A percentile compares a stretch with the other conserved stretches of the same genome.
phyloP scores from a whole-genome alignment of 2,329 filamentous ascomycete genomes.

The Neurospora crassa region DNA sequence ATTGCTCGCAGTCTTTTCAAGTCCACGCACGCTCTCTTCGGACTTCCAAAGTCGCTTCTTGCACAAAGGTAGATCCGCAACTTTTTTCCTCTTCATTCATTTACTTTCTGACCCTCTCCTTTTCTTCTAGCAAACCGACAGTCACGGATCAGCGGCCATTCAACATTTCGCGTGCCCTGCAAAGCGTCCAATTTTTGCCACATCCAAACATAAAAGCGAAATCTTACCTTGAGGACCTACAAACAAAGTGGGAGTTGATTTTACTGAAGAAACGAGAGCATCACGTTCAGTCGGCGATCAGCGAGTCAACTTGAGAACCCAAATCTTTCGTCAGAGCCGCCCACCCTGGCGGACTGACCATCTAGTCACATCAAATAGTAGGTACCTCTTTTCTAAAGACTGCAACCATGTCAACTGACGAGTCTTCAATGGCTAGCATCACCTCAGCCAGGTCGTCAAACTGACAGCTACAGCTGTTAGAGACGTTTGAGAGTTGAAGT shows the following conservation, averaged over 20 bases:
- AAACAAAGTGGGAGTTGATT: not conserved
- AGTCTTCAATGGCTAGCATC: not conserved
- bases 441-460: not conserved
- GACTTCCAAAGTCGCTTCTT: not conserved
- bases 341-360: not conserved
- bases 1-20: not conserved
- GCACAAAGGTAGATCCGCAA: rapidly evolving
- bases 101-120: not conserved
- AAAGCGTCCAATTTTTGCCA: not conserved
- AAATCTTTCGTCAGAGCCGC: not conserved
- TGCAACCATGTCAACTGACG: not conserved
- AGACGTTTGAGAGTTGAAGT: not conserved
- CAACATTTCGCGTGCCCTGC: not conserved
- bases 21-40: not conserved
- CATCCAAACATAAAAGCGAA: not conserved
- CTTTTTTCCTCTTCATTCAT: not conserved
- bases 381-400: not conserved
- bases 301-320: not conserved
- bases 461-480: not conserved
- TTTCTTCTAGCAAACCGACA: not conserved
- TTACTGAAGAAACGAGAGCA: not conserved
- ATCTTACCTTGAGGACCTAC: not conserved
- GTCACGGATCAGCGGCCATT: not conserved
- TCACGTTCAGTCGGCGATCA: not conserved
- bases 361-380: not conserved